Percentiles rank a stretch among this genome's conserved stretches.
phyloP scores from a whole-genome alignment of 495 filamentous ascomycete species.

The Neurospora pannonica region DNA sequence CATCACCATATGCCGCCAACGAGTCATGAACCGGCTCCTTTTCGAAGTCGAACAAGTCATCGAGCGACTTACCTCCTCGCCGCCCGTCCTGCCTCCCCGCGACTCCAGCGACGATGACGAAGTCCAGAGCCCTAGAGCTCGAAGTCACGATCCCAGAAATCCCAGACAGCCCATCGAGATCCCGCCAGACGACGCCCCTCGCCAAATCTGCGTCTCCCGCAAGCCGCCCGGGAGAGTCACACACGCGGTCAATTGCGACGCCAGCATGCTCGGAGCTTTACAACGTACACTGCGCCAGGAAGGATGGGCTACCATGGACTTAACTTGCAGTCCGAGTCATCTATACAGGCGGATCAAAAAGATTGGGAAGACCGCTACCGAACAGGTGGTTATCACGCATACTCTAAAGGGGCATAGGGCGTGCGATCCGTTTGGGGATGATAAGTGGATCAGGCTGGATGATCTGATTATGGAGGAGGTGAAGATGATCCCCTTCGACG shows the following conservation, averaged over 20 bases:
- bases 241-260: not conserved
- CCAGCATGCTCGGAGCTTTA: not conserved
- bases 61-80: not conserved
- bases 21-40: not conserved
- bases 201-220: not conserved
- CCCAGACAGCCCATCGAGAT: not conserved
- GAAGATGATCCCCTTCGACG: not conserved
- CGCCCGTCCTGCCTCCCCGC: not conserved
- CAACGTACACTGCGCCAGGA: not conserved
- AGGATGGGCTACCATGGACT: not conserved
- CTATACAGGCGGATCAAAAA: not conserved
- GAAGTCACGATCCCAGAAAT: not conserved
- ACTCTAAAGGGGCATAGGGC: not conserved
- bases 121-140: not conserved
- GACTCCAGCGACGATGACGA: not conserved
- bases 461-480: not conserved
- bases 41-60: not conserved
- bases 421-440: not conserved
- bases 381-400: not conserved
- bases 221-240: not conserved
- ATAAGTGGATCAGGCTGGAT: not conserved
- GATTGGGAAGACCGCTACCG: not conserved
- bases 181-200: not conserved
- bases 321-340: not conserved
- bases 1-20: not conserved